phyloP scores from a whole-genome alignment of 1,284 basidiomycete species.

The Sporisorium scitamineum region DNA sequence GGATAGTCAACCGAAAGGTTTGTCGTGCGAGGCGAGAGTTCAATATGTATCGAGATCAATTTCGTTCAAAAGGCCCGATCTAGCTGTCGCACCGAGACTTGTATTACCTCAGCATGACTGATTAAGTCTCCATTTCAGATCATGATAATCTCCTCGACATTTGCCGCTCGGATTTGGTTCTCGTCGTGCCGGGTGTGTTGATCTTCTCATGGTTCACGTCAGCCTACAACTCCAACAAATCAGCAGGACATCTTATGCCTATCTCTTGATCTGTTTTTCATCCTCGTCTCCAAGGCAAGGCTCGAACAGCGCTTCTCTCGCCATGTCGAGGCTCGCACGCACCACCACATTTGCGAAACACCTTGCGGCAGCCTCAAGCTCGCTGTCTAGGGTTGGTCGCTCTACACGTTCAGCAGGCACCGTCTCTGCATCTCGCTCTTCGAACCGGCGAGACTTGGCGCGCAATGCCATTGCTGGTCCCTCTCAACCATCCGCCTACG shows the following conservation, averaged over 20 bases:
- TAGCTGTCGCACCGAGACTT: too few relatives aligned
- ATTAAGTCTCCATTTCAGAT: conserved; percentile 8
- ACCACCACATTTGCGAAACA: conserved; percentile 8
- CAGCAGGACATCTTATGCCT: background rate
- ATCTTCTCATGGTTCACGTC: background rate
- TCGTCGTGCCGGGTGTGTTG: conserved; percentile 1
- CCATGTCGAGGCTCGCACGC: conserved; percentile 29
- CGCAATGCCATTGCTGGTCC: conserved; percentile 11
- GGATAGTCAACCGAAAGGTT: background rate
- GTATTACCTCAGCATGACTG: conserved; percentile 31
- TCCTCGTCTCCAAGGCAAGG: too few relatives aligned
- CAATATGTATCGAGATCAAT: background rate
- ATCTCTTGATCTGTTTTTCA: background rate
- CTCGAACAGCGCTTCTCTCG: background rate
- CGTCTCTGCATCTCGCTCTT: background rate
- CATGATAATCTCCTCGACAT: background rate
- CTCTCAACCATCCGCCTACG: conserved; percentile 1
- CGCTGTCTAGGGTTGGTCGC: conserved; percentile 1
- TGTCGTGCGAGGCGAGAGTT: background rate
- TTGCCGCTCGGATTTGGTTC: background rate
- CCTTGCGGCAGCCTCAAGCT: conserved; percentile 11
- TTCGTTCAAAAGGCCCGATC: background rate
- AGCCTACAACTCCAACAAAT: too few relatives aligned
- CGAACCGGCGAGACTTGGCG: background rate
- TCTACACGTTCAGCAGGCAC: background rate